Base-by-base conservation (phyloP, 2,329 filamentous ascomycete genomes). In the Colletotrichum eremochloae region DNA sequence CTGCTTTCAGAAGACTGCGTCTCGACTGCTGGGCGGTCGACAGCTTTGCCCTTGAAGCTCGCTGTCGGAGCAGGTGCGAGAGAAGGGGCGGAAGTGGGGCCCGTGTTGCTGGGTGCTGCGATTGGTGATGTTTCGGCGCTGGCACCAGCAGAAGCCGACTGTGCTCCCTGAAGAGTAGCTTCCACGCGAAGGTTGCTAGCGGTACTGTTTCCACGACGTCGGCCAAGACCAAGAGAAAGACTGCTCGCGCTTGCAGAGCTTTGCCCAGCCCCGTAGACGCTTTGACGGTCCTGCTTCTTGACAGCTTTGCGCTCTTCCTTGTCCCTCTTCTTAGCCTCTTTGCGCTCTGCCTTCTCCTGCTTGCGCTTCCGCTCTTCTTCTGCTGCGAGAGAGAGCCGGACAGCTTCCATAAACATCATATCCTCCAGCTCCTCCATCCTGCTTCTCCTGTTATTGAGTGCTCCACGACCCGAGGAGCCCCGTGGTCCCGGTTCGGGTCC, bases 361-460 rank as follows among this genome's bases (percentile, higher is more conserved):
- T 94, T 96, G 58, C 89, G 92, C 76, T 94, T 93, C n/a, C 96
- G 89, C 53, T 98, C 96, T 78, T 98, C 96, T 80, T 99, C 96
- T 1, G 94, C 92, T 0, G 93, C 95, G n/a, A 99, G 85, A 60
- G 95, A 97, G 40, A 97, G 82, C 50, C 96, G 88, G 60, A 99
- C 97, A 0, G 96, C 96, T 81, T 99, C 96, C 87, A 96, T 94
- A 86, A 98, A 95, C 96, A 99, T 99, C 86, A 99, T 93, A 61
- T 97, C 96, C 80, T 99, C 96, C 0, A 98, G 87, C 76, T 98
- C 95, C 31, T 97, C 94, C 79, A 97, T 90, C 40, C 94, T 88
- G 68, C 79, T 80, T 57, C 86, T 81, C 71, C 85, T 77, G 67
- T 77, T 77, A 67, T 76, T 77, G 20, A 74, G 67, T 2, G 72